A percentile compares a stretch with the other conserved stretches of the same genome.
Evolutionary conservation across 2,329 filamentous ascomycete species (phyloP).

Genomic region (Emmonsiellopsis sp.): DNA sequence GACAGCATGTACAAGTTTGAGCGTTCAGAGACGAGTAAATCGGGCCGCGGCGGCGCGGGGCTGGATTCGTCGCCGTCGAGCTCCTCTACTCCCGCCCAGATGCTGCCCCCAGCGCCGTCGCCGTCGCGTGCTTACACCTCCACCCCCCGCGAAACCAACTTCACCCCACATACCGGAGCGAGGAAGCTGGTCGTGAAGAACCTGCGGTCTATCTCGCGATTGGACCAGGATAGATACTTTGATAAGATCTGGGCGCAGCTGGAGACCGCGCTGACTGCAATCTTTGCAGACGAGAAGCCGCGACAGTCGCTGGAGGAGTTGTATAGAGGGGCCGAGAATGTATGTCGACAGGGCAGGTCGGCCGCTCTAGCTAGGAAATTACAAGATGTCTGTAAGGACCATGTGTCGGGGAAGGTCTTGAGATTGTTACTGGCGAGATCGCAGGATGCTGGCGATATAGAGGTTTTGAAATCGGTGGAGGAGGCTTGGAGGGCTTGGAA

Average conservation of each 20-base stretch:
- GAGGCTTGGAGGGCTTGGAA: constrained; percentile 70
- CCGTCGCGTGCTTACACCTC: constrained; percentile 22
- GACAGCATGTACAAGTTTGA: constrained; percentile 49
- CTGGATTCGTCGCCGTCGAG: constrained; percentile 18
- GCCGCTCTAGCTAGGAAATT: constrained; percentile 59
- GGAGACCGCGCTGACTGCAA: constrained; percentile 59
- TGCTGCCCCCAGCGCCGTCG: constrained; percentile 7
- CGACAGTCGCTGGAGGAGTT: constrained; percentile 75
- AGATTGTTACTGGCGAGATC: constrained; percentile 49
- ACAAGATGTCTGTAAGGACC: constrained; percentile 54
- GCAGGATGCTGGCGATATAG: constrained; percentile 49
- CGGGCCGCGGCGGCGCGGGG: constrained; percentile 26
- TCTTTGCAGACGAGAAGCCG: constrained; percentile 59
- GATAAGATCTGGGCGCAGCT: constrained; percentile 66
- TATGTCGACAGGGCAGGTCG: constrained; percentile 71
- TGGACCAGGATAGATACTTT: constrained; percentile 69
- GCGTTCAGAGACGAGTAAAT: constrained; percentile 24
- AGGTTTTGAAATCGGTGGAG: constrained; percentile 53
- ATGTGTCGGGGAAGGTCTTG: constrained; percentile 51
- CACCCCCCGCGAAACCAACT: constrained; percentile 36
- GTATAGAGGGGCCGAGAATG: constrained; percentile 83
- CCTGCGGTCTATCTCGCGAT: constrained; percentile 55
- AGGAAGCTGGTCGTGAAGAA: constrained; percentile 94
- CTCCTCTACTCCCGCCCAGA: not conserved
- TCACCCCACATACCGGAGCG: constrained; percentile 66